Conservation (phyloP, 2,329 filamentous ascomycete species). For the Niveomyces coronatus region DNA sequence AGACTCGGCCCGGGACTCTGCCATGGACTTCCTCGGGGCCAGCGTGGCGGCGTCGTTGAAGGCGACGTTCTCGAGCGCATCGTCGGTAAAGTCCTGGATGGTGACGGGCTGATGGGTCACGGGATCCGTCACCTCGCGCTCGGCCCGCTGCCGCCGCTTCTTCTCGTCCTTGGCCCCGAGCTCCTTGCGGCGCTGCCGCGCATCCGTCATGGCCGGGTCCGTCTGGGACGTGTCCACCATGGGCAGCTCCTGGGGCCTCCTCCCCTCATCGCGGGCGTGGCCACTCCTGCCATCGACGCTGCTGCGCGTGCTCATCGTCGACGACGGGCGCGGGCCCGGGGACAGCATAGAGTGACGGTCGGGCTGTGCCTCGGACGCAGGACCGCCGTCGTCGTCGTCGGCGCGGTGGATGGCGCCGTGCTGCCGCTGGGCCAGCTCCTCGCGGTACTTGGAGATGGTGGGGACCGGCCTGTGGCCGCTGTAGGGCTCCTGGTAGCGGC, state of each 20-base stretch:
- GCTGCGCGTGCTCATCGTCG: slow-evolving; percentile 12
- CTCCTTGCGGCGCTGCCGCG: slow-evolving; percentile 36
- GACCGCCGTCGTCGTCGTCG: slow-evolving; percentile 19
- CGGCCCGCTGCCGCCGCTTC: slow-evolving; percentile 31
- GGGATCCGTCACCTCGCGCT: slow-evolving; percentile 59
- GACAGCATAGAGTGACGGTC: slow-evolving; percentile 9
- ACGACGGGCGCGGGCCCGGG: slow-evolving; percentile 21
- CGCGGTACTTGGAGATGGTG: slow-evolving; percentile 37
- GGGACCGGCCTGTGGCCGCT: slow-evolving; percentile 34
- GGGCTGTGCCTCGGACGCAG: slow-evolving; percentile 19
- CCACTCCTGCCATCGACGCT: slow-evolving; percentile 8
- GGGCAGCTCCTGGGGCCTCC: slow-evolving; percentile 12
- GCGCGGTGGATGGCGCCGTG: slow-evolving; percentile 25
- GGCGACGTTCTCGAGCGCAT: slow-evolving; percentile 38
- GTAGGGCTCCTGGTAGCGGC: slow-evolving; percentile 30
- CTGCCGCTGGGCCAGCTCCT: slow-evolving; percentile 35
- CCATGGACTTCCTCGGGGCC: slow-evolving; percentile 3
- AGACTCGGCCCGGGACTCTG: slow-evolving; percentile 1
- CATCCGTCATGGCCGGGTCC: slow-evolving; percentile 27
- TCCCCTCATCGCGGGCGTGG: slow-evolving; percentile 8
- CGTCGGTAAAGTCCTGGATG: slow-evolving; percentile 58
- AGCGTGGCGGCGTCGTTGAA: slow-evolving; percentile 15
- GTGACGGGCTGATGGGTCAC: slow-evolving; percentile 59
- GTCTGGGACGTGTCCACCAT: slow-evolving; percentile 27
- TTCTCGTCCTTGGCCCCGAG: slow-evolving; percentile 27